A percentile compares a stretch with the other conserved stretches of the same genome.
Evolutionary conservation across 345 rosid genomes (phyloP).

Genomic region (Theobroma cacao): DNA sequence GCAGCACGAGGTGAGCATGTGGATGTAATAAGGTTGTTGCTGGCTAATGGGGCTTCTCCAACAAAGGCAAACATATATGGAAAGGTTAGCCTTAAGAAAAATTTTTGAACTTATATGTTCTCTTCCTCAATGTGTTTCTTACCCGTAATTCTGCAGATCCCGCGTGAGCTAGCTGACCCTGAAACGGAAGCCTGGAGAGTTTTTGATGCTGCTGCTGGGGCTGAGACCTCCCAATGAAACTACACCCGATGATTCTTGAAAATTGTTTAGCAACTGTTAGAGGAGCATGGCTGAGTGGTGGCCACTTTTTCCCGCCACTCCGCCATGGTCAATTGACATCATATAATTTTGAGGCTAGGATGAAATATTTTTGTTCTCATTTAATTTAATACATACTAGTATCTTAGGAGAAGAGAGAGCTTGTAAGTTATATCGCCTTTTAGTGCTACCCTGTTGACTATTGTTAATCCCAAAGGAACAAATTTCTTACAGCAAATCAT

Average conservation of each 20-base stretch:
- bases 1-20: slow-evolving; percentile 93
- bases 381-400: neutral
- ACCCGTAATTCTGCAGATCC: slow-evolving; percentile 46
- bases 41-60: slow-evolving; percentile 68
- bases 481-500: neutral
- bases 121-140: neutral
- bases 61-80: slow-evolving; percentile 52
- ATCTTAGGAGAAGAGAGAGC: neutral
- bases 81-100: slow-evolving; percentile 47
- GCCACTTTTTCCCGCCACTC: neutral
- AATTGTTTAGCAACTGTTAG: neutral
- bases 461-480: neutral
- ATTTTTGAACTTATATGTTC: neutral
- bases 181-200: slow-evolving; percentile 54
- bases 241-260: neutral
- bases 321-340: neutral
- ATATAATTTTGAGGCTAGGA: neutral
- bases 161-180: slow-evolving; percentile 60
- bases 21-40: slow-evolving; percentile 60
- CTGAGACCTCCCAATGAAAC: slow-evolving; percentile 18
- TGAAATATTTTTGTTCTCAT: neutral
- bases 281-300: neutral
- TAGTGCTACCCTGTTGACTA: neutral
- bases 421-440: neutral
- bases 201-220: slow-evolving; percentile 41